These are phyloP conservation scores for Lineolata rhizophorae DNA, from an alignment of 495 filamentous ascomycete genomes.

Conservation along the genomic window DNA sequence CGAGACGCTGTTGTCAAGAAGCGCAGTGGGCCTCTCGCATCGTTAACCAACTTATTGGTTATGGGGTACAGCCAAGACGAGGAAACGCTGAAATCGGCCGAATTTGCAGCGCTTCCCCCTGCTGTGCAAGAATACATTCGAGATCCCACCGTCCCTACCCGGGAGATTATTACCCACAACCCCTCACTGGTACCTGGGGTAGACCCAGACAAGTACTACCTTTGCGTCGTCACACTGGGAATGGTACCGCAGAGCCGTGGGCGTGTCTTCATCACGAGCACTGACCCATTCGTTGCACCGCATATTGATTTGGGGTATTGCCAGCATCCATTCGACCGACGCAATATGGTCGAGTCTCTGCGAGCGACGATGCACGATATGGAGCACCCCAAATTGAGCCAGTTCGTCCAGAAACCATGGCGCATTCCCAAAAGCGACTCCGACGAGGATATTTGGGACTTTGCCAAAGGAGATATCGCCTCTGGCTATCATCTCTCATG, in stretches of 20 bases:
- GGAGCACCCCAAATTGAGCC: background rate
- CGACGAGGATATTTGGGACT: conserved; percentile 1
- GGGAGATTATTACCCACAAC: background rate
- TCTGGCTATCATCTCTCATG: conserved; percentile 33
- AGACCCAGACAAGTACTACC: background rate
- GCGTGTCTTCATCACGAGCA: background rate
- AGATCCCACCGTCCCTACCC: background rate
- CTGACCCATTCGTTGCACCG: background rate
- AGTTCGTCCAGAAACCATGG: background rate
- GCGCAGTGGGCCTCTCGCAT: background rate
- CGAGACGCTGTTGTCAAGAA: background rate
- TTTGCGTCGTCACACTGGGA: background rate
- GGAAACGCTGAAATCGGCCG: background rate
- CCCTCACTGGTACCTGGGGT: background rate
- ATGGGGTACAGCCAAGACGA: background rate
- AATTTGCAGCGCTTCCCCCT: background rate
- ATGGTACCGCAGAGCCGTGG: background rate
- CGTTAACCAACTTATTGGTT: background rate
- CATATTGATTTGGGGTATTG: background rate
- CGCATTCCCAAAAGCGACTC: background rate
- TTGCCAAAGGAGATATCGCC: background rate
- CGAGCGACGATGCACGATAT: background rate
- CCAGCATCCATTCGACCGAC: background rate
- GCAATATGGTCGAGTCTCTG: background rate
- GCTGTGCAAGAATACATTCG: background rate